phyloP scores from a whole-genome alignment of 331 rosid species.

The Ulmus americana region DNA sequence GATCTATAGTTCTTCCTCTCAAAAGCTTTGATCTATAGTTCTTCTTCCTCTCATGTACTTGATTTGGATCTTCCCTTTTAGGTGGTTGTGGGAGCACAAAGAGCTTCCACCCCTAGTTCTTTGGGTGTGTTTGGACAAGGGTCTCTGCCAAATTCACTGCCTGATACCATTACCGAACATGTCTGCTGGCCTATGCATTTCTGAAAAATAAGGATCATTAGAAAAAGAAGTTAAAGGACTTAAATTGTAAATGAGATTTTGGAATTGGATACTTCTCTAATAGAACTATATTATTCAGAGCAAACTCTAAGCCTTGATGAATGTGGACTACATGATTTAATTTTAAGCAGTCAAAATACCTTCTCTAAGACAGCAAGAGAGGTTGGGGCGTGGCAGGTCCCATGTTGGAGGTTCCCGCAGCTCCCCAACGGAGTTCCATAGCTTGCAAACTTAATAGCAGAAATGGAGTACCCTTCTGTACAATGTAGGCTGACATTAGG shows the following conservation, averaged over 20 bases:
- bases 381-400: slow-evolving; percentile 48
- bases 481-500: slow-evolving; percentile 49
- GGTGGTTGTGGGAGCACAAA: slow-evolving; percentile 30
- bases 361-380: slow-evolving; percentile 46
- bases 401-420: slow-evolving; percentile 54
- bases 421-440: slow-evolving; percentile 63
- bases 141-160: slow-evolving; percentile 44
- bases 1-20: slow-evolving; percentile 1
- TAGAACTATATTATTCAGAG: not conserved
- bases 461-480: slow-evolving; percentile 43
- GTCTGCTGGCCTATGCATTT: slow-evolving; percentile 45
- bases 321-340: not conserved
- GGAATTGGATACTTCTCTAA: not conserved
- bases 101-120: slow-evolving; percentile 55
- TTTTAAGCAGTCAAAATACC: slow-evolving; percentile 28
- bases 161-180: slow-evolving; percentile 43
- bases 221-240: too few relatives aligned
- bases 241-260: not conserved
- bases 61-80: slow-evolving; percentile 1
- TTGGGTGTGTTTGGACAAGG: slow-evolving; percentile 57
- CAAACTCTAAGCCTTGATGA: not conserved
- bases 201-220: too few relatives aligned
- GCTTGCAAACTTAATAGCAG: slow-evolving; percentile 61
- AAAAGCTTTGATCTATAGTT: not conserved
- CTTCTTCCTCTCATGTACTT: slow-evolving; percentile 5